Evolutionary conservation across 805 yeast species (phyloP), one percentile per base, ranked within the genome.

Genomic region (Pichia phayaonensis): DNA sequence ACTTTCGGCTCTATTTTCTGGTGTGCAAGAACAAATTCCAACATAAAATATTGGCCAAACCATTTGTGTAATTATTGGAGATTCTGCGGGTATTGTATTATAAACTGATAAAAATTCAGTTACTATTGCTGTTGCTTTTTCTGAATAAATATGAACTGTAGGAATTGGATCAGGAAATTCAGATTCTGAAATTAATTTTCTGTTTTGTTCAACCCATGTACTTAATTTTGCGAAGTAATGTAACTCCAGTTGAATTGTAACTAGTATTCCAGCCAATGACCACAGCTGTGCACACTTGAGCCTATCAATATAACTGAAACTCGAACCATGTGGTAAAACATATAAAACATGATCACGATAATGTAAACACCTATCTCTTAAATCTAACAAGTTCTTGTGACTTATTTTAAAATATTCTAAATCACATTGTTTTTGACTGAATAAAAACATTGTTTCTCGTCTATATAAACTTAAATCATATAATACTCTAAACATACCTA

Each of bases 41-140:
- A 79, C 65, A 16, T 75, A 75, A 57, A 74, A 77, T 2, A 79
- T 67, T 0, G 84, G 84, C 83, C 83, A 79, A 5, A 79, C 82
- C 83, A 79, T 79, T 56, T 79, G 84, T 5, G 82, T 77, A 6
- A 76, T 74, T 20, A 72, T 62, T 1, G 83, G 80, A 1, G 78
- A 71, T 6, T 60, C 58, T 1, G 74, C 61, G 18, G 75, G 72
- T 72, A 79, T 65, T 0, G 76, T 63, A 1, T 69, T 66, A 56
- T 79, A 77, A 11, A 72, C 71, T 13, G 68, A 64, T 5, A 78
- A 71, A 56, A 79, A 79, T 57, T 79, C 84, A 26, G 62, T 62
- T 40, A 59, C 71, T 59, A 57, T 62, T 39, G 61, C 69, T 57
- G 56, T 61, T 16, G 74, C 68, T 10, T 55, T 51, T 22, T 55